Evolutionary conservation across 345 rosid species (phyloP).

Genomic region (Gossypium ekmanianum): DNA sequence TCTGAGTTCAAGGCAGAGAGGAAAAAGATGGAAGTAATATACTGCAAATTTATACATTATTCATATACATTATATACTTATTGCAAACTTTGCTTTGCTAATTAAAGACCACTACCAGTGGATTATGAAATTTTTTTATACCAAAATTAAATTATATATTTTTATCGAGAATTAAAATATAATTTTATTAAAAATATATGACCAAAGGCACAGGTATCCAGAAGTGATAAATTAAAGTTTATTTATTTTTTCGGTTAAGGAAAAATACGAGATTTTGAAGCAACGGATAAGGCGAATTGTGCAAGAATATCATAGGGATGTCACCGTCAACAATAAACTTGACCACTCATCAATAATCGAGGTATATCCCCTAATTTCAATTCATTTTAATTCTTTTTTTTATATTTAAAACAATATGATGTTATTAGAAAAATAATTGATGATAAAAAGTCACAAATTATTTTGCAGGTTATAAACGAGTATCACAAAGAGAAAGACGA

Average conservation of each 20-base stretch:
- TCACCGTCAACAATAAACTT: neutral
- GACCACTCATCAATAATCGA: conserved; percentile 28
- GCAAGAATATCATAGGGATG: neutral
- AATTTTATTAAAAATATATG: no score
- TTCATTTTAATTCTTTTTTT: neutral
- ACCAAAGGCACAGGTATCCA: no score
- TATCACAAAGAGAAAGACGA: neutral
- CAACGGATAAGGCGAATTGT: conserved; percentile 12
- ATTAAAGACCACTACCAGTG: no score
- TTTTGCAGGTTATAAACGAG: neutral
- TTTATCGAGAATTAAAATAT: no score
- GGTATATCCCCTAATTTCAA: conserved; percentile 15
- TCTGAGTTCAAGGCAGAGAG: neutral
- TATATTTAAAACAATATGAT: no score
- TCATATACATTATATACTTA: no score
- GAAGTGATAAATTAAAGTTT: no score
- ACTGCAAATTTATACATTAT: no score
- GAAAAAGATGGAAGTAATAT: neutral
- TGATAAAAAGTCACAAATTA: neutral
- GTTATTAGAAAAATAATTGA: neutral
- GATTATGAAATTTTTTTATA: rapidly evolving
- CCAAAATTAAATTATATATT: no score
- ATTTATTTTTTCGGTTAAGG: neutral
- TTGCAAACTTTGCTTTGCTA: no score
- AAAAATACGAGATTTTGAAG: conserved; percentile 17